Conservation (phyloP, 306 rosid genomes). For the Pueraria montana region DNA sequence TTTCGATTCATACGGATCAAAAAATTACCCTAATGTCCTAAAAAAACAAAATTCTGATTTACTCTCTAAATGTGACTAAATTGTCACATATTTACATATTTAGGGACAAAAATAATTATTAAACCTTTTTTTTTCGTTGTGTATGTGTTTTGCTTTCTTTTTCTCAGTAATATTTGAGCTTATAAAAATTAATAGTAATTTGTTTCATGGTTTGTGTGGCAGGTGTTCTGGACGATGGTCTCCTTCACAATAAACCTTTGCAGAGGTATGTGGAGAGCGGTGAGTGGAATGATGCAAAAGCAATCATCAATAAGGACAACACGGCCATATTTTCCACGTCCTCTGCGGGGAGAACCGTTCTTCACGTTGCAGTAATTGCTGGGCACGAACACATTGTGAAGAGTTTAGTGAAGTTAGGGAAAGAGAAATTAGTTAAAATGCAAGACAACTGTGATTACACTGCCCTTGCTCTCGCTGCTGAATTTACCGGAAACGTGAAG, state of each 20-base stretch:
- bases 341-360: neutral
- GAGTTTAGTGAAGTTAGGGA: too few species aligned
- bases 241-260: neutral
- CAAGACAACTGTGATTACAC: constrained; percentile 19
- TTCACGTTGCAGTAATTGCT: constrained; percentile 44
- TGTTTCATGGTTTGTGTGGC: neutral
- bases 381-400: neutral
- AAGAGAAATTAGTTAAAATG: too few species aligned
- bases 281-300: neutral
- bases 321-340: neutral
- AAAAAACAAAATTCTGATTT: too few species aligned
- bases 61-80: too few species aligned
- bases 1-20: too few species aligned
- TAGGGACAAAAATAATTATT: too few species aligned
- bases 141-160: too few species aligned
- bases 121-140: too few species aligned
- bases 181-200: too few species aligned
- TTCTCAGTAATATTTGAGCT: too few species aligned
- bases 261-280: neutral
- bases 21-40: too few species aligned
- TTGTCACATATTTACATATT: too few species aligned
- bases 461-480: constrained; percentile 35
- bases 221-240: neutral
- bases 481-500: neutral
- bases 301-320: neutral